phyloP scores from a whole-genome alignment of 1,284 basidiomycete species.

The Ceratobasidium sp. region DNA sequence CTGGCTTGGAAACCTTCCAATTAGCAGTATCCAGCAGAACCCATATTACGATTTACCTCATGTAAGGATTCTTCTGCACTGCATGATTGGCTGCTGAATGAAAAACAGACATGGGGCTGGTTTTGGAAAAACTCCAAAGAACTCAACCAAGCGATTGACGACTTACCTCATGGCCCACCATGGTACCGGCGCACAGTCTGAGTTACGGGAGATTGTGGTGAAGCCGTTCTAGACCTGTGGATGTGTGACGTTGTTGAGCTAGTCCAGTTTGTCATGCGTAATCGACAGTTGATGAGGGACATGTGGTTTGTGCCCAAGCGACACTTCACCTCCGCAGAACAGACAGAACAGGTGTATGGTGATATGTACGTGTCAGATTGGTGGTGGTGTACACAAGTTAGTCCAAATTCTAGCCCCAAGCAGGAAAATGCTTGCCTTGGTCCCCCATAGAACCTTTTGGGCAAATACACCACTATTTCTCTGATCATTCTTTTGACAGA shows the following conservation, averaged over 20 bases:
- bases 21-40: no score
- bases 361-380: conserved; percentile 42
- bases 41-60: no score
- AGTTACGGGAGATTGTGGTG: conserved; percentile 49
- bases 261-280: background rate
- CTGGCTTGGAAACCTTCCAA: background rate
- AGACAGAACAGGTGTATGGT: conserved; percentile 1
- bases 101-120: background rate
- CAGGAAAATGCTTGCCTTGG: no score
- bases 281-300: no score
- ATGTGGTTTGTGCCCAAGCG: no score
- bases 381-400: conserved; percentile 46
- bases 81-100: no score
- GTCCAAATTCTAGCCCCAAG: no score
- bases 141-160: conserved; percentile 49
- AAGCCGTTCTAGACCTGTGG: conserved; percentile 53
- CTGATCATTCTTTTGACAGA: conserved; percentile 4
- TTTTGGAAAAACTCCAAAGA: conserved; percentile 49
- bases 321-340: no score
- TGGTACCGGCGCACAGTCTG: conserved; percentile 51
- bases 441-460: conserved; percentile 27
- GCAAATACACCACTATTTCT: background rate
- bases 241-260: conserved; percentile 54
- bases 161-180: conserved; percentile 49
- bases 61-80: background rate